Percentiles rank a stretch among this genome's conserved stretches.
These are phyloP conservation scores for Diversispora eburnea DNA, from an alignment of 192 early-diverging fungal genomes.

Conservation along the genomic window DNA sequence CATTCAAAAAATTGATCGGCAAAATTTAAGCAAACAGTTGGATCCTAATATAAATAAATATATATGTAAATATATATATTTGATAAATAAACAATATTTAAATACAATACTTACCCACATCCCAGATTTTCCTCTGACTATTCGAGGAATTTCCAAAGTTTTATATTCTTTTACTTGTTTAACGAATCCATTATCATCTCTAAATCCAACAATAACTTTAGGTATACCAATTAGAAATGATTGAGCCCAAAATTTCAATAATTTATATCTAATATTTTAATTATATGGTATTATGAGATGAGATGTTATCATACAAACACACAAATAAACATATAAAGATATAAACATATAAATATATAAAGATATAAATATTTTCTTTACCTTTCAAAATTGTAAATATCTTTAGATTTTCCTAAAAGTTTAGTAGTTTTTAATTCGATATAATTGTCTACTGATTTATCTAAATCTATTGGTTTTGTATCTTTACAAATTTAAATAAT, in stretches of 20 bases:
- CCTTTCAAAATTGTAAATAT: constrained; percentile 60
- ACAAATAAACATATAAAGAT: neutral
- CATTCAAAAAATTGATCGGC: constrained; percentile 60
- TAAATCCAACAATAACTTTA: constrained; percentile 77
- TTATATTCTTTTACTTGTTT: constrained; percentile 57
- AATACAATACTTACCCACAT: constrained; percentile 61
- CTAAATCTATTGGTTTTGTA: constrained; percentile 35
- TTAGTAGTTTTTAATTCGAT: constrained; percentile 88
- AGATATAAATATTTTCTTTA: constrained; percentile 27
- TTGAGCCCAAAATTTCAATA: constrained; percentile 91
- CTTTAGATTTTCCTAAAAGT: constrained; percentile 46
- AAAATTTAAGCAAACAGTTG: constrained; percentile 84
- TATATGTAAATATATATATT: neutral
- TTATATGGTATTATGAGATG: neutral
- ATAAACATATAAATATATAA: neutral
- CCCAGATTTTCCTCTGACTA: constrained; percentile 60
- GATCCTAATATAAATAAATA: constrained; percentile 42
- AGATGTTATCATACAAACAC: neutral
- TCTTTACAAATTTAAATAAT: constrained; percentile 27
- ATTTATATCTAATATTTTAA: constrained; percentile 57
- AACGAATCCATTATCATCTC: constrained; percentile 69
- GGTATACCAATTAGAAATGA: constrained; percentile 89
- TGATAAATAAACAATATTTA: neutral
- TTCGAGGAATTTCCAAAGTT: constrained; percentile 78
- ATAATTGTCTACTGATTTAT: constrained; percentile 62